A percentile compares a stretch with the other conserved stretches of the same genome.
phyloP scores from a whole-genome alignment of 139 green algal genomes.

The Marvania coccoides region DNA sequence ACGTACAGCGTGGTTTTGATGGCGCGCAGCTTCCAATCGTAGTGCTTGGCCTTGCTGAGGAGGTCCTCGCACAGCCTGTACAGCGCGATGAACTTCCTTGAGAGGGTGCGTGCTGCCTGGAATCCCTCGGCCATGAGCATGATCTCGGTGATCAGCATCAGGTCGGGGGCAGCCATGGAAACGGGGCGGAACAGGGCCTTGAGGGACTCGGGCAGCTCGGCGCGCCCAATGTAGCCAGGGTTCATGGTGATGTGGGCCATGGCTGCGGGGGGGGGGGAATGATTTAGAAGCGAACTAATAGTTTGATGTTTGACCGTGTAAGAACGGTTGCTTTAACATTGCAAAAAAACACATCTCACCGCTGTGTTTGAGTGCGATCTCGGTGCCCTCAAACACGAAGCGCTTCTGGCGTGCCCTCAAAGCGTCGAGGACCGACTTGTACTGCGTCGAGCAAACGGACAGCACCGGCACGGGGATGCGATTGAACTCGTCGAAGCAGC shows the following conservation, averaged over 20 bases:
- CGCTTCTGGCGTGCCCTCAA: slow-evolving; percentile 69
- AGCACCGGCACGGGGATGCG: slow-evolving; percentile 87
- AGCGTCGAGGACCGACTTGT: slow-evolving; percentile 88
- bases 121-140: slow-evolving; percentile 97
- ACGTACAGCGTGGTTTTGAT: slow-evolving; percentile 97
- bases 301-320: not conserved
- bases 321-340: not conserved
- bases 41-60: slow-evolving; percentile 80
- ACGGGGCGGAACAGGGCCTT: slow-evolving; percentile 85
- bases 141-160: slow-evolving; percentile 89
- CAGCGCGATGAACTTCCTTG: slow-evolving; percentile 88
- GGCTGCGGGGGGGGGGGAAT: slow-evolving; percentile 29
- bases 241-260: slow-evolving; percentile 99
- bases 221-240: slow-evolving; percentile 77
- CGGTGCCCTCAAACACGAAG: slow-evolving; percentile 41
- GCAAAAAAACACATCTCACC: not conserved
- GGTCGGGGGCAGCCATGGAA: slow-evolving; percentile 83
- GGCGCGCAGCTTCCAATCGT: slow-evolving; percentile 96
- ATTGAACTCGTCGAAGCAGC: slow-evolving; percentile 96
- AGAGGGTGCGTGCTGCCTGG: slow-evolving; percentile 76
- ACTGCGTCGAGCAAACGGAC: slow-evolving; percentile 89
- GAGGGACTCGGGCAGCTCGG: slow-evolving; percentile 88
- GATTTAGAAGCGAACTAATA: not conserved
- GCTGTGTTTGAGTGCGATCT: slow-evolving; percentile 35
- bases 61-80: slow-evolving; percentile 91